Percentiles rank a stretch among this genome's conserved stretches.
Evolutionary conservation across 1,139 yeast species (phyloP).

Genomic region (Yamadazyma conglobata): DNA sequence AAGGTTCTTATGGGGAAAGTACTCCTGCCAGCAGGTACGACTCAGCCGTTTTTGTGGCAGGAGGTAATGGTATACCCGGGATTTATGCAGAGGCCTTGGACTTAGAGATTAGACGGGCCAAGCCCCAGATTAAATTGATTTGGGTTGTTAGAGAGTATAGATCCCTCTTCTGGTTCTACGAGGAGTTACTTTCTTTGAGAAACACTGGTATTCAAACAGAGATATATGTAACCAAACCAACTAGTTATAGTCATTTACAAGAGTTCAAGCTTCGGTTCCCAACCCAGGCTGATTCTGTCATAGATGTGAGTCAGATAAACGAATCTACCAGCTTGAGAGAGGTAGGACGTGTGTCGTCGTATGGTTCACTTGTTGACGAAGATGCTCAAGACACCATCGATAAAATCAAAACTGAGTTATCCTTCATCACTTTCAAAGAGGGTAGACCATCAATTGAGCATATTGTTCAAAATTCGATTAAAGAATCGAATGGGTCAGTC

Average conservation of each 20-base stretch:
- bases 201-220: constrained; percentile 29
- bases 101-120: constrained; percentile 17
- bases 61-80: constrained; percentile 51
- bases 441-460: constrained; percentile 44
- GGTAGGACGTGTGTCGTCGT: background rate
- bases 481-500: constrained; percentile 36
- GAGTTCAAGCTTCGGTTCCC: constrained; percentile 19
- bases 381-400: constrained; percentile 7
- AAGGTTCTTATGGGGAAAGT: constrained; percentile 47
- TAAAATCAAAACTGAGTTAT: constrained; percentile 18
- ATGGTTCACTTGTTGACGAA: constrained; percentile 5
- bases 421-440: constrained; percentile 35
- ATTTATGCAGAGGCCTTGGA: constrained; percentile 36
- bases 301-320: constrained; percentile 1
- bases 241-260: constrained; percentile 13
- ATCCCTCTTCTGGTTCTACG: constrained; percentile 47
- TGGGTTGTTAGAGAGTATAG: constrained; percentile 52
- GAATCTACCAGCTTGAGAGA: constrained; percentile 8
- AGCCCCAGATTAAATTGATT: constrained; percentile 32
- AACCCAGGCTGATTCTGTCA: constrained; percentile 2
- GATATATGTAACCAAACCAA: constrained; percentile 46
- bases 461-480: constrained; percentile 34
- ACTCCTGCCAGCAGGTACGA: constrained; percentile 34
- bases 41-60: constrained; percentile 38
- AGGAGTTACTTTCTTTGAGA: constrained; percentile 40